Conservation (phyloP, 164 flowering plant genomes). For the Amborella trichopoda region DNA sequence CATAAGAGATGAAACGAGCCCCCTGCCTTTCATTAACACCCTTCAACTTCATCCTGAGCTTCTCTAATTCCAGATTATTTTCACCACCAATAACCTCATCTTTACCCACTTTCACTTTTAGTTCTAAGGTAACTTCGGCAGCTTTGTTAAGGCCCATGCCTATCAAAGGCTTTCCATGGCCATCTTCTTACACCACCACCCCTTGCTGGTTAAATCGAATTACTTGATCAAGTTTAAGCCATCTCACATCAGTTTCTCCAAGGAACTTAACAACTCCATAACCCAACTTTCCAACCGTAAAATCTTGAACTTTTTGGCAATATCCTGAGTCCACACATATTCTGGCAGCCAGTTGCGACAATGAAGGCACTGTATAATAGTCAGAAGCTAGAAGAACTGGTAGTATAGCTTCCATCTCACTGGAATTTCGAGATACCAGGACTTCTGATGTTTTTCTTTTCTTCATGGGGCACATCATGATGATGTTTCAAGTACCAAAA, state of each 20-base stretch:
- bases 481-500: no score
- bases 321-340: constrained; percentile 47
- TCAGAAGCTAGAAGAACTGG: no score
- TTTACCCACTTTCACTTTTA: constrained; percentile 11
- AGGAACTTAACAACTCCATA: constrained; percentile 65
- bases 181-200: constrained; percentile 73
- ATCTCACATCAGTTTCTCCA: constrained; percentile 80
- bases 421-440: no score
- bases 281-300: constrained; percentile 74
- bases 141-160: constrained; percentile 86
- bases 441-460: no score
- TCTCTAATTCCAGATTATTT: constrained; percentile 7
- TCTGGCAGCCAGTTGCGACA: constrained; percentile 34
- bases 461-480: no score
- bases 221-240: constrained; percentile 56
- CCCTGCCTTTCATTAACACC: constrained; percentile 54
- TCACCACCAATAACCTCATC: not conserved
- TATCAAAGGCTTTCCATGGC: constrained; percentile 53
- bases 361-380: constrained; percentile 57
- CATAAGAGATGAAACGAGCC: constrained; percentile 61
- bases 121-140: constrained; percentile 71
- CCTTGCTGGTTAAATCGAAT: constrained; percentile 56
- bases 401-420: no score
- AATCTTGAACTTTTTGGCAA: constrained; percentile 49
- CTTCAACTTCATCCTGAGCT: constrained; percentile 32